A percentile compares a stretch with the other conserved stretches of the same genome.
Evolutionary conservation across 2,329 filamentous ascomycete genomes (phyloP).

Genomic region (Hypoxylon sp.): DNA sequence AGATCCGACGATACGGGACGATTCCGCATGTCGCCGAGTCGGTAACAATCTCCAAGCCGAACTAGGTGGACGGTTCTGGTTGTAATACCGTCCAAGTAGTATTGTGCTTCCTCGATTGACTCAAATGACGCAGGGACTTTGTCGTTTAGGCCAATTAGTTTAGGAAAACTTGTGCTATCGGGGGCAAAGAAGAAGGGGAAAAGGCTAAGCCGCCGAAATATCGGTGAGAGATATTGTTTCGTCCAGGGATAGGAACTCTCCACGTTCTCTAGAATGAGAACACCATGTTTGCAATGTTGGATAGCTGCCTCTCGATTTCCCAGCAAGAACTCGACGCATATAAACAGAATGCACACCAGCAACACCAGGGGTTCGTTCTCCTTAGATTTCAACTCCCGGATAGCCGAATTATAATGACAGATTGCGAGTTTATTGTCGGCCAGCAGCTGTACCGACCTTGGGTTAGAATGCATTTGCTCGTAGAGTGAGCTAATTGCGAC

Average conservation of each 20-base stretch:
- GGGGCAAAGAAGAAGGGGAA: constrained; percentile 57
- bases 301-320: constrained; percentile 55
- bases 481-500: constrained; percentile 58
- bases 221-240: constrained; percentile 52
- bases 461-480: constrained; percentile 49
- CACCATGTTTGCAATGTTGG: constrained; percentile 57
- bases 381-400: constrained; percentile 52
- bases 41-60: constrained; percentile 49
- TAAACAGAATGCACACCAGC: constrained; percentile 58
- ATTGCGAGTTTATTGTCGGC: constrained; percentile 53
- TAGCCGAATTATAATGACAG: constrained; percentile 58
- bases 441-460: constrained; percentile 19
- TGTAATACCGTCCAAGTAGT: constrained; percentile 50
- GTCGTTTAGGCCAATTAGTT: constrained; percentile 45
- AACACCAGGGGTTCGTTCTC: constrained; percentile 55
- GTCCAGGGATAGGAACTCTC: constrained; percentile 49
- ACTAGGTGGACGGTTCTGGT: constrained; percentile 52
- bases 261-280: constrained; percentile 54
- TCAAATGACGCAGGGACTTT: constrained; percentile 42
- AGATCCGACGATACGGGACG: constrained; percentile 38
- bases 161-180: constrained; percentile 45
- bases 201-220: constrained; percentile 57
- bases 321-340: constrained; percentile 60
- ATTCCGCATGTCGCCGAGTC: constrained; percentile 39
- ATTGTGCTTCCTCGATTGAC: constrained; percentile 49